These are phyloP conservation scores for Candida mesenterica DNA, from an alignment of 1,139 yeast species.

Conservation along the genomic window DNA sequence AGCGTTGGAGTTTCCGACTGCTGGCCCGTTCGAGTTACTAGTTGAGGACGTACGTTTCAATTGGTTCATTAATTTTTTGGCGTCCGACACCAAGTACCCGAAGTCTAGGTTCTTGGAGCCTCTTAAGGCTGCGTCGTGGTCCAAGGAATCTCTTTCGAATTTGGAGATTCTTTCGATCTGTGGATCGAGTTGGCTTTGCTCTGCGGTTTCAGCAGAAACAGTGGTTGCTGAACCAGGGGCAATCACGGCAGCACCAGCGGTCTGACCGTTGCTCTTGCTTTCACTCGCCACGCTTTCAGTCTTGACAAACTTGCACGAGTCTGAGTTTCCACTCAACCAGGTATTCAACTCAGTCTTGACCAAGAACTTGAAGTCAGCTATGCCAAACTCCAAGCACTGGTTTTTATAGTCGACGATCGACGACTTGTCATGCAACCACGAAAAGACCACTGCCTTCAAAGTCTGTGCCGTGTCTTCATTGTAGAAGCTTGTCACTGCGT, in stretches of 20 bases:
- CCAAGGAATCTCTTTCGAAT: conserved; percentile 66
- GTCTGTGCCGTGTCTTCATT: conserved; percentile 51
- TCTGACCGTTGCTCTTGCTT: background rate
- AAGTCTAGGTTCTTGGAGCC: conserved; percentile 78
- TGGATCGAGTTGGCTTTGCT: conserved; percentile 40
- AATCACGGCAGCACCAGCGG: too few relatives aligned
- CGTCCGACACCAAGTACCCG: conserved; percentile 70
- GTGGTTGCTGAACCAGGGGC: conserved; percentile 1
- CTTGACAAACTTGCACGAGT: conserved; percentile 51
- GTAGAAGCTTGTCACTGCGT: conserved; percentile 54
- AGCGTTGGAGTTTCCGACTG: conserved; percentile 16
- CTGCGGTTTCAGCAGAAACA: background rate
- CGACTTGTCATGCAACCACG: conserved; percentile 76
- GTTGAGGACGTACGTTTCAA: conserved; percentile 42
- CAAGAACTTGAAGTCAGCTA: conserved; percentile 75
- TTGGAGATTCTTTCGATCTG: conserved; percentile 51
- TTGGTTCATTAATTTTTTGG: conserved; percentile 57
- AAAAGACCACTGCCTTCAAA: conserved; percentile 68
- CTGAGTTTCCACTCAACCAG: conserved; percentile 73
- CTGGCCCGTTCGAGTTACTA: conserved; percentile 3
- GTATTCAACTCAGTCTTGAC: conserved; percentile 82
- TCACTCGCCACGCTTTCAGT: conserved; percentile 13
- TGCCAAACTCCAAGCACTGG: conserved; percentile 61
- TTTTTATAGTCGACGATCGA: conserved; percentile 81
- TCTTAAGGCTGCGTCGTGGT: conserved; percentile 78